These are phyloP conservation scores for Entomortierella beljakovae DNA, from an alignment of 192 early-diverging fungal genomes.

Conservation along the genomic window DNA sequence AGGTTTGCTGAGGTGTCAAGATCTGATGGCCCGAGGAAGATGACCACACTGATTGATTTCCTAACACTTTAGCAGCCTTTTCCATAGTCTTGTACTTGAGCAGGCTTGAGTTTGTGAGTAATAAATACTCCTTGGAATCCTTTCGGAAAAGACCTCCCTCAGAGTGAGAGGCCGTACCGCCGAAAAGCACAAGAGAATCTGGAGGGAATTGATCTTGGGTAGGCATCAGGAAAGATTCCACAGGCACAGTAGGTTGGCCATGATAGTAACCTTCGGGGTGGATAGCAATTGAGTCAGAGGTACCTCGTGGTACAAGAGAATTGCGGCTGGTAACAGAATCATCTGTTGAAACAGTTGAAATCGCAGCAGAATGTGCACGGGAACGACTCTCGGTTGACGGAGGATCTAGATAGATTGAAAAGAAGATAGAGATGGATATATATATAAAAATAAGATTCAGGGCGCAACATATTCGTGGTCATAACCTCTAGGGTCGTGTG, in stretches of 20 bases:
- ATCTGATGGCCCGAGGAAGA: constrained; percentile 49
- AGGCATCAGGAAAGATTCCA: constrained; percentile 47
- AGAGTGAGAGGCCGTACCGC: constrained; percentile 39
- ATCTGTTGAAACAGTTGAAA: constrained; percentile 43
- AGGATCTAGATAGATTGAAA: constrained; percentile 6
- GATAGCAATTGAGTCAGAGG: constrained; percentile 1
- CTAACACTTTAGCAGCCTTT: constrained; percentile 50
- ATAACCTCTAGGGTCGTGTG: no score
- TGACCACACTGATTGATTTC: constrained; percentile 52
- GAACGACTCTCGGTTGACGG: neutral
- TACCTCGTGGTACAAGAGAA: constrained; percentile 28
- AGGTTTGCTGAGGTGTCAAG: constrained; percentile 41
- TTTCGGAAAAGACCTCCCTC: constrained; percentile 44
- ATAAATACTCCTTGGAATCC: constrained; percentile 42
- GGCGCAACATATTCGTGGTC: no score
- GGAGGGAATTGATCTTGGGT: constrained; percentile 41
- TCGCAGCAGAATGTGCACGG: constrained; percentile 32
- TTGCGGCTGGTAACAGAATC: constrained; percentile 42
- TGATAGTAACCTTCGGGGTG: constrained; percentile 28
- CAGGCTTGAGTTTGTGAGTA: constrained; percentile 43
- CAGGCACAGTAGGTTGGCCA: constrained; percentile 36
- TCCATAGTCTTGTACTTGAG: constrained; percentile 54
- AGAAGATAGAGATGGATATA: no score
- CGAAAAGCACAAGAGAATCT: constrained; percentile 45
- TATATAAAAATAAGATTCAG: neutral